These are phyloP conservation scores for Phytophthora citricola DNA, from an alignment of 352 stramenopile genomes.

Conservation along the genomic window DNA sequence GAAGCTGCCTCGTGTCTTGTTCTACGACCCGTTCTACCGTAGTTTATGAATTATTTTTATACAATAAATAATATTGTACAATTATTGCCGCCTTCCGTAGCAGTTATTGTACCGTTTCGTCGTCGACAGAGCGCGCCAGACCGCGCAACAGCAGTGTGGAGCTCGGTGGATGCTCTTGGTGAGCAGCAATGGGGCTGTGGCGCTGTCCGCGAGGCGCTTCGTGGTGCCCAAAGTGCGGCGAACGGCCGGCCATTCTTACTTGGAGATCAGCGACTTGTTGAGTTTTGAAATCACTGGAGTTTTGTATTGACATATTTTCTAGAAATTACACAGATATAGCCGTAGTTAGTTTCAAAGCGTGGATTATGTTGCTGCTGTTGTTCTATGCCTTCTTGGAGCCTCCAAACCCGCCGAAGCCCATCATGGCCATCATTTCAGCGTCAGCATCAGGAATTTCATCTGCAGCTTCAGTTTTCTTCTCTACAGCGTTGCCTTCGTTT, in stretches of 20 bases:
- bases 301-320: background rate
- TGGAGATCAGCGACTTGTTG: slow-evolving; percentile 4
- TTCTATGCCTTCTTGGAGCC: slow-evolving; percentile 72
- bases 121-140: slow-evolving; percentile 53
- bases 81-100: background rate
- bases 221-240: slow-evolving; percentile 13
- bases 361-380: background rate
- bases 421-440: slow-evolving; percentile 92
- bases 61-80: too few relatives aligned
- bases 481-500: background rate
- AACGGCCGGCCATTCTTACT: slow-evolving; percentile 18
- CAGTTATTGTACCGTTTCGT: slow-evolving; percentile 68
- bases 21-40: slow-evolving; percentile 20
- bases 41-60: slow-evolving; percentile 13
- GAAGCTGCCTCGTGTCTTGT: background rate
- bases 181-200: background rate
- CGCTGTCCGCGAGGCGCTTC: slow-evolving; percentile 20
- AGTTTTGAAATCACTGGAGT: background rate
- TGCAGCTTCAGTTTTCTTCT: slow-evolving; percentile 26
- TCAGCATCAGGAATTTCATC: slow-evolving; percentile 44
- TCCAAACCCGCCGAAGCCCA: slow-evolving; percentile 91
- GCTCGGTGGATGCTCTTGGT: slow-evolving; percentile 48
- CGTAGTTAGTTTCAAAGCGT: slow-evolving; percentile 4
- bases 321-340: slow-evolving; percentile 10
- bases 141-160: slow-evolving; percentile 70